Conservation (phyloP, 805 yeast genomes). For the Candida sonorensis region DNA sequence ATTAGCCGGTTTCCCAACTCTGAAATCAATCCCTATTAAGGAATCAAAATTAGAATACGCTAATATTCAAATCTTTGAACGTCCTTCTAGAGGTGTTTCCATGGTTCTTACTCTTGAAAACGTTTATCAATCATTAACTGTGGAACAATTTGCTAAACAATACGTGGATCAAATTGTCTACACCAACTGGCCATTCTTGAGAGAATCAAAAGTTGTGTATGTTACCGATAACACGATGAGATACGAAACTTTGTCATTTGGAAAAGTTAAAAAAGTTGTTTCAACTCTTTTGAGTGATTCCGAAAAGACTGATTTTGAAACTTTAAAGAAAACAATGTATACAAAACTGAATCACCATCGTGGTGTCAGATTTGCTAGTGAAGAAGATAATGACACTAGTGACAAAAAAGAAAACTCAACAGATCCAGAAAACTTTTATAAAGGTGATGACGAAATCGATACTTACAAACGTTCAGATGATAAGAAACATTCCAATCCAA, state of each 20-base stretch:
- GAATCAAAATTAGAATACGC: conserved; percentile 43
- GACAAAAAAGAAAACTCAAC: conserved; percentile 7
- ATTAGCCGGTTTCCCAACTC: conserved; percentile 86
- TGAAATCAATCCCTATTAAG: conserved; percentile 60
- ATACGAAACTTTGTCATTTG: conserved; percentile 36
- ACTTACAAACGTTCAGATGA: no score
- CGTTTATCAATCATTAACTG: conserved; percentile 45
- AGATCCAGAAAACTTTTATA: conserved; percentile 1
- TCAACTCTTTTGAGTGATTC: conserved; percentile 38
- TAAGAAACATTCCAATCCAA: conserved; percentile 18
- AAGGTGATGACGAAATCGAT: conserved; percentile 3
- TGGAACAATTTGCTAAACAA: conserved; percentile 60
- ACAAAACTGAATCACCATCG: conserved; percentile 40
- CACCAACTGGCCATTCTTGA: conserved; percentile 85
- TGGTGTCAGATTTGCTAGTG: conserved; percentile 36
- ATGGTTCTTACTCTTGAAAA: conserved; percentile 60
- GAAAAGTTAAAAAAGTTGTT: conserved; percentile 20
- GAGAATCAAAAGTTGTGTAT: conserved; percentile 66
- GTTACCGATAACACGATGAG: conserved; percentile 49
- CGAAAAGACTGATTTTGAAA: conserved; percentile 40
- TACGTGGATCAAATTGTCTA: conserved; percentile 58
- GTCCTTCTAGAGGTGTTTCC: conserved; percentile 78
- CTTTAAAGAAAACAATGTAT: conserved; percentile 32
- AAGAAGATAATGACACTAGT: no score
- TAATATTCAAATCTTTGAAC: conserved; percentile 73